Evolutionary conservation across 306 rosid genomes (phyloP).

Genomic region (Quercus suber): DNA sequence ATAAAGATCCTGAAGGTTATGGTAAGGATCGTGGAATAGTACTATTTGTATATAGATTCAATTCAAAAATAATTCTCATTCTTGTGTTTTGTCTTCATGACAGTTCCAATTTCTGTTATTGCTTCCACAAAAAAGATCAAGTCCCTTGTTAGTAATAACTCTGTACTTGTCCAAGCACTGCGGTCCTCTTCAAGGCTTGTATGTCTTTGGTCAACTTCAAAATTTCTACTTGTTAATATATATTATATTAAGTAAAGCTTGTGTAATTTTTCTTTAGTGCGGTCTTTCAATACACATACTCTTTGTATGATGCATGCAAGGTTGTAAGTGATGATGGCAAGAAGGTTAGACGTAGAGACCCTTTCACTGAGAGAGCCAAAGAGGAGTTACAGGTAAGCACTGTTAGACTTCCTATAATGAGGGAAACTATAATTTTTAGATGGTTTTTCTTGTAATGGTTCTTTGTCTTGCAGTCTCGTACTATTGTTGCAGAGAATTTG

Average conservation of each 20-base stretch:
- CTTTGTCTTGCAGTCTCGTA: constrained; percentile 67
- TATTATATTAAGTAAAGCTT: no score
- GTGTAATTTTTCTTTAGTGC: neutral
- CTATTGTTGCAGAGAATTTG: constrained; percentile 85
- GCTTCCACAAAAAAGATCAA: constrained; percentile 79
- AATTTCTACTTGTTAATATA: neutral
- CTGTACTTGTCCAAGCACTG: constrained; percentile 59
- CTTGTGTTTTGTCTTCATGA: constrained; percentile 11
- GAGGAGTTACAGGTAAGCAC: constrained; percentile 75
- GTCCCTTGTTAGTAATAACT: constrained; percentile 57
- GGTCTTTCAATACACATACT: neutral
- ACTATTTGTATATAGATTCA: neutral
- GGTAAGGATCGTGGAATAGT: constrained; percentile 45
- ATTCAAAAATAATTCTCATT: constrained; percentile 1
- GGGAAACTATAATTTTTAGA: neutral
- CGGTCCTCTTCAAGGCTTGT: constrained; percentile 87
- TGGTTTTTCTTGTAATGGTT: neutral
- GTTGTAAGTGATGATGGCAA: constrained; percentile 77
- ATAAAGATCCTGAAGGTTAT: constrained; percentile 91
- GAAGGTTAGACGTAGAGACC: constrained; percentile 77
- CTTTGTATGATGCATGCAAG: constrained; percentile 26
- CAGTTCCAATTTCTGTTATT: constrained; percentile 73
- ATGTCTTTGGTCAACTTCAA: constrained; percentile 27
- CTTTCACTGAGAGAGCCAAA: constrained; percentile 78
- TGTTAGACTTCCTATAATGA: neutral